Conservation (phyloP, 148 eudicot species). For the Camellia japonica region DNA sequence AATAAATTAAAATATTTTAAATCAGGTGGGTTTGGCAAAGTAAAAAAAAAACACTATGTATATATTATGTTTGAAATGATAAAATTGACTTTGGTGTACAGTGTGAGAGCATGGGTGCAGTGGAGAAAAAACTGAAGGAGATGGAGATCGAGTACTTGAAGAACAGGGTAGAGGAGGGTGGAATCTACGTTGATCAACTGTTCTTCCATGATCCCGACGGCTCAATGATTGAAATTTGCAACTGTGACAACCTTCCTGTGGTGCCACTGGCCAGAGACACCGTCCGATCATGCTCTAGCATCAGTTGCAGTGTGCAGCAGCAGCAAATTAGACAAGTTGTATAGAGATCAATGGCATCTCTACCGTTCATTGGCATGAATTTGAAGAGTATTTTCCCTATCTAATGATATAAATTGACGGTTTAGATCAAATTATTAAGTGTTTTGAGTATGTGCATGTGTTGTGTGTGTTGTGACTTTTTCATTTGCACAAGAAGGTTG, state of each 20-base stretch:
- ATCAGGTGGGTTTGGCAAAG: too few species aligned
- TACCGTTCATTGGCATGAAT: background rate
- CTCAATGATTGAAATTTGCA: slow-evolving; percentile 51
- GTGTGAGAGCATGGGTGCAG: slow-evolving; percentile 42
- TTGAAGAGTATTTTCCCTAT: background rate
- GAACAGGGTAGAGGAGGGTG: slow-evolving; percentile 38
- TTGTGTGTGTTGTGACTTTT: too few species aligned
- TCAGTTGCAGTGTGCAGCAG: slow-evolving; percentile 12
- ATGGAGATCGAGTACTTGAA: slow-evolving; percentile 36
- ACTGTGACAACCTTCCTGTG: slow-evolving; percentile 42
- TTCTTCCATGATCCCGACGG: slow-evolving; percentile 61
- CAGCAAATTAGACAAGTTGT: background rate
- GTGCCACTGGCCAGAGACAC: slow-evolving; percentile 26
- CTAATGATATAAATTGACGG: background rate
- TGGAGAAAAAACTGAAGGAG: slow-evolving; percentile 34
- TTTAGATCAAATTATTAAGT: background rate
- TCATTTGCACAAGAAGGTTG: too few species aligned
- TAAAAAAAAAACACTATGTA: too few species aligned
- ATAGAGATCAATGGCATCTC: background rate
- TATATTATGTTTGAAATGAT: too few species aligned
- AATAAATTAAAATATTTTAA: too few species aligned
- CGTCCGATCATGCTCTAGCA: slow-evolving; percentile 12
- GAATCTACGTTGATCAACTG: slow-evolving; percentile 40
- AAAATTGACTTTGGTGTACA: slow-evolving; percentile 10
- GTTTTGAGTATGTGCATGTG: background rate